phyloP scores from a whole-genome alignment of 2,329 filamentous ascomycete genomes.

The Penicillium expansum region DNA sequence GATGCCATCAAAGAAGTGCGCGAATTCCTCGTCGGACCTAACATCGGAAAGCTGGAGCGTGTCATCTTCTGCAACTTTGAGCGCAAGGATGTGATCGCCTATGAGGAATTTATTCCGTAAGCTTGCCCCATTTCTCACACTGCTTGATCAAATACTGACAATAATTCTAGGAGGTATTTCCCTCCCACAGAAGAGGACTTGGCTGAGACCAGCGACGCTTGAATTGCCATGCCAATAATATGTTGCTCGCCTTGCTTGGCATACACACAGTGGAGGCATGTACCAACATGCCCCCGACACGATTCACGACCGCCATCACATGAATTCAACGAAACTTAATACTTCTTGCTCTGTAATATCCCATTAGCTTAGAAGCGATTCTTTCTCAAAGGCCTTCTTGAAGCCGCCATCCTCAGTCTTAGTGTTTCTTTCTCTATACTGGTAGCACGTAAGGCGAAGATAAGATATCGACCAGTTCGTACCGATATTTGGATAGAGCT shows the following conservation, averaged over 20 bases:
- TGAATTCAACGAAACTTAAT: background rate
- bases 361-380: background rate
- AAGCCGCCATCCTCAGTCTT: background rate
- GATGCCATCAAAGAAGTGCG: conserved; percentile 64
- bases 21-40: conserved; percentile 50
- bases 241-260: background rate
- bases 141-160: conserved; percentile 3
- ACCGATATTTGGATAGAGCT: background rate
- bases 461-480: background rate
- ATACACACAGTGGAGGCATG: background rate
- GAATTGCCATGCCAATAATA: background rate
- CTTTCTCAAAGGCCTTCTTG: background rate
- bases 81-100: conserved; percentile 71
- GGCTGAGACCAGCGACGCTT: background rate
- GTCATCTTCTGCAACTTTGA: conserved; percentile 86
- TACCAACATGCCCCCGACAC: background rate
- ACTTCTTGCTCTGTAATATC: background rate
- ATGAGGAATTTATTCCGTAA: conserved; percentile 70
- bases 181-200: conserved; percentile 44
- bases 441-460: background rate
- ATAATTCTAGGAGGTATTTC: conserved; percentile 46
- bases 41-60: conserved; percentile 56
- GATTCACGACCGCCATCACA: background rate
- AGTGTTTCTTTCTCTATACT: background rate
- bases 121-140: conserved; percentile 35